phyloP scores from a whole-genome alignment of 2,329 filamentous ascomycete genomes.

The Trichoderma asperellum region DNA sequence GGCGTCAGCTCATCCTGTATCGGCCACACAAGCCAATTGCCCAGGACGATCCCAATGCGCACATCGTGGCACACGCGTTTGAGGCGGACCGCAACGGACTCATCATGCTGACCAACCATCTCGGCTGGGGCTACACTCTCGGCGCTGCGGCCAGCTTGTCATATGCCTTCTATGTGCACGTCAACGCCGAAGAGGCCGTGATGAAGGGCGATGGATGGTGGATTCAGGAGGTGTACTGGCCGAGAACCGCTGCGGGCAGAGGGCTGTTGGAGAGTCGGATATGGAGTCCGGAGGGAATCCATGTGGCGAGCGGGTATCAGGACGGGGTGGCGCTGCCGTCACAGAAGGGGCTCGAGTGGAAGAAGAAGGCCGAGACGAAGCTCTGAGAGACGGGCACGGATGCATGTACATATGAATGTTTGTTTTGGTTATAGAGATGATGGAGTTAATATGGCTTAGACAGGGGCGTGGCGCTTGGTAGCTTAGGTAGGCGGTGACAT shows the following conservation, averaged over 20 bases:
- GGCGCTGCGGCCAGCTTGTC: slow-evolving; percentile 52
- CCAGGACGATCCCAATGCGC: slow-evolving; percentile 47
- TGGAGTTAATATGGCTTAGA: background rate
- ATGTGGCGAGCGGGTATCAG: slow-evolving; percentile 60
- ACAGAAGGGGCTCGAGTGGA: slow-evolving; percentile 30
- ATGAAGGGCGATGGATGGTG: slow-evolving; percentile 57
- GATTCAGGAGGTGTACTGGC: slow-evolving; percentile 57
- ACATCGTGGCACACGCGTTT: slow-evolving; percentile 55
- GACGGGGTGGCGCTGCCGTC: slow-evolving; percentile 51
- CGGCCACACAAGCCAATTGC: slow-evolving; percentile 51
- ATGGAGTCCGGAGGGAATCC: slow-evolving; percentile 57
- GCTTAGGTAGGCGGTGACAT: background rate
- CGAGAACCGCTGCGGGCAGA: slow-evolving; percentile 51
- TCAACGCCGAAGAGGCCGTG: slow-evolving; percentile 52
- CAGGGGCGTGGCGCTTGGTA: background rate
- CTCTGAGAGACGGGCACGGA: slow-evolving; percentile 31
- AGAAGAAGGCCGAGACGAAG: slow-evolving; percentile 33
- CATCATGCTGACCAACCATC: slow-evolving; percentile 54
- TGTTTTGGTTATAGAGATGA: background rate
- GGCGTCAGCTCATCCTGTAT: slow-evolving; percentile 55
- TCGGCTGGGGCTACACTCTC: slow-evolving; percentile 50
- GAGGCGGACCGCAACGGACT: slow-evolving; percentile 59
- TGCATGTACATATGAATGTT: background rate
- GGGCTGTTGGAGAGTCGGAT: slow-evolving; percentile 54
- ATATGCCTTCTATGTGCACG: slow-evolving; percentile 58